Base-by-base conservation (phyloP, 495 filamentous ascomycete species). In the Collariella sp. region DNA sequence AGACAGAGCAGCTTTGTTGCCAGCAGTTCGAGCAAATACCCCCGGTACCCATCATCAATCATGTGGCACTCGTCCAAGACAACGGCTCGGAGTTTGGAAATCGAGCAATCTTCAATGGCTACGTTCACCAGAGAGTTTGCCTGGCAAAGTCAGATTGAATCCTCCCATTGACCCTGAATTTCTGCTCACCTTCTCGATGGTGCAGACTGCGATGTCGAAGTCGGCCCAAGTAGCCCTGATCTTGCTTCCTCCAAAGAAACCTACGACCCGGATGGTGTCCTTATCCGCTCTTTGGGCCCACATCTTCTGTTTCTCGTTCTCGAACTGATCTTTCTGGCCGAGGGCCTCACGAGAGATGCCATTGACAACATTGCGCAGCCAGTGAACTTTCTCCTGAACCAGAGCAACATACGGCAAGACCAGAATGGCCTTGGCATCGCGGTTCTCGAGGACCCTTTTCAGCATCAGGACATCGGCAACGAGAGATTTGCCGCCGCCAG, bases 11-110 rank as follows among this genome's bases (percentile, higher is more conserved):
- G 62, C 56, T 93, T 93, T 3, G 87, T 87, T 5, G 83, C 80
- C 71, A 91, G 80, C n/a, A 91, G 68, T 64, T 93, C 88, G 48
- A 93, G 71, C 0, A 91, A 74, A 60, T 89, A 90, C 5, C 88
- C 88, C n/a, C 88, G 81, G 60, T 81, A 77, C 34, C 85, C 82
- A 64, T 91, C 88, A 54, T 86, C 83, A 16, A 93, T 72, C 86
- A 93, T 89, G 58, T 93, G 88, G 4, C 89, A 67, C 62, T 91
- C 87, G 62, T 91, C 88, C 15, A 93, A 70, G 9, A 91, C 86
- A 26, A 90, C 82, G 19, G 83, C 70, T 23, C 78, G 81, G 43
- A 91, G 67, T 12, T 82, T 75, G 11, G 79, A 71, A 56, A 89
- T 79, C 13, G 73, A 80, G 62, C 80, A 82, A 52, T 90, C 84